Evolutionary conservation across 257 asterid species (phyloP).

Genomic region (Plectranthus barbatus): DNA sequence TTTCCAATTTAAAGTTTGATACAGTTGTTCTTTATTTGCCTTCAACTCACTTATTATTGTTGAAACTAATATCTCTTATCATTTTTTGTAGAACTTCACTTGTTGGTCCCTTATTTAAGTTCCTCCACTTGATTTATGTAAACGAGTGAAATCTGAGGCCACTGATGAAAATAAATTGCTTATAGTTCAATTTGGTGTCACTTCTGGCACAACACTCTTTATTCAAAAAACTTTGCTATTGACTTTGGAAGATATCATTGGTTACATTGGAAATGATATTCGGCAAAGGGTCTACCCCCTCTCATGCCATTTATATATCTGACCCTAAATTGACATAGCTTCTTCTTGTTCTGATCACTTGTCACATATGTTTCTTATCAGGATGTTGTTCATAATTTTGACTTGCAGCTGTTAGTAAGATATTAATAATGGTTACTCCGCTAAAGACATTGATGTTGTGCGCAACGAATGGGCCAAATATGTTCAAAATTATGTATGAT

Average conservation of each 20-base stretch:
- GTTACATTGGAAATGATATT: conserved; percentile 31
- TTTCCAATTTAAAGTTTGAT: neutral
- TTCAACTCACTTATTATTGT: neutral
- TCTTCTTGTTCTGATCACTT: conserved; percentile 22
- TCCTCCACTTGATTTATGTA: conserved; percentile 41
- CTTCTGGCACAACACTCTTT: conserved; percentile 36
- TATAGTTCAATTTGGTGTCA: conserved; percentile 26
- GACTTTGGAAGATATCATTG: conserved; percentile 68
- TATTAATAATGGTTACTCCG: too few species aligned
- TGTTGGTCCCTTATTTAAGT: conserved; percentile 61
- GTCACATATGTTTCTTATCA: conserved; percentile 23
- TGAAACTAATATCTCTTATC: conserved; percentile 15
- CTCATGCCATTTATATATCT: conserved; percentile 9
- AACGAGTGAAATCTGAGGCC: conserved; percentile 31
- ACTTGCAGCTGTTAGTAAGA: conserved; percentile 56
- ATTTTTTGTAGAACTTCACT: conserved; percentile 54
- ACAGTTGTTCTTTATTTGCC: conserved; percentile 1
- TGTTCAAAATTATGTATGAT: too few species aligned
- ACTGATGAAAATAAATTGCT: conserved; percentile 24
- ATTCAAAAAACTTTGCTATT: conserved; percentile 64
- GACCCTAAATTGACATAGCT: neutral
- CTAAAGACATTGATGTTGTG: too few species aligned
- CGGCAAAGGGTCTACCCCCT: conserved; percentile 36
- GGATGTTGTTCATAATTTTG: conserved; percentile 36
- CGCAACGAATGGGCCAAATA: too few species aligned